A percentile compares a stretch with the other conserved stretches of the same genome.
These are phyloP conservation scores for Suhomyces pyralidae DNA, from an alignment of 805 yeast species.

Conservation along the genomic window DNA sequence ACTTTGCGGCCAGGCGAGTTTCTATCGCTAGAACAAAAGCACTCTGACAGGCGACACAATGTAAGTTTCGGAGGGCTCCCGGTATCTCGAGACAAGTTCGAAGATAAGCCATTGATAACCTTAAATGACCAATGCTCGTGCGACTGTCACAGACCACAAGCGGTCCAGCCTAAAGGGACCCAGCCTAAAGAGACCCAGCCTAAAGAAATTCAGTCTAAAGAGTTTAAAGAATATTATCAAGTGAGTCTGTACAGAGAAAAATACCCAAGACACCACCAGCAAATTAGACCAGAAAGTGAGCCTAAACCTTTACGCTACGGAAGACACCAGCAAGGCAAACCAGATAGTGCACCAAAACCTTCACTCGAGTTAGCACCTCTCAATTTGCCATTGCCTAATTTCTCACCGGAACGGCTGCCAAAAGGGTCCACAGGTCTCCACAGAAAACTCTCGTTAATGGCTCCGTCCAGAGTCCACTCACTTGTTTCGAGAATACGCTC, in stretches of 20 bases:
- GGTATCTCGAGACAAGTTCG: not conserved
- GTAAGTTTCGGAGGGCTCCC: not conserved
- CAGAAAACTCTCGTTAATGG: not conserved
- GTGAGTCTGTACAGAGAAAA: not conserved
- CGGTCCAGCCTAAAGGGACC: not conserved
- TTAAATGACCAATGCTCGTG: not conserved
- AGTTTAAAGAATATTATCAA: not conserved
- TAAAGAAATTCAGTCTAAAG: not conserved
- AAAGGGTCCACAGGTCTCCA: not conserved
- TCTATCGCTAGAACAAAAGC: conserved; percentile 14
- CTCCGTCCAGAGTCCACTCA: not conserved
- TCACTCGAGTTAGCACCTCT: not conserved
- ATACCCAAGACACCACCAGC: not conserved
- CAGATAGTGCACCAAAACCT: not conserved
- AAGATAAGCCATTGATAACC: not conserved
- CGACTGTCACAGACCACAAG: not conserved
- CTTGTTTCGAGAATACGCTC: not conserved
- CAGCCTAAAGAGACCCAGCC: not conserved
- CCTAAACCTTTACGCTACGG: not conserved
- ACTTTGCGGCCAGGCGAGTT: conserved; percentile 30
- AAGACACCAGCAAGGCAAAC: not conserved
- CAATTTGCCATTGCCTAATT: not conserved
- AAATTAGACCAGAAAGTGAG: not conserved
- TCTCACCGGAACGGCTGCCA: not conserved
- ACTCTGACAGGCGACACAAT: not conserved